Conservation (phyloP, 257 asterid species). For the Jaltomata sinuosa region DNA sequence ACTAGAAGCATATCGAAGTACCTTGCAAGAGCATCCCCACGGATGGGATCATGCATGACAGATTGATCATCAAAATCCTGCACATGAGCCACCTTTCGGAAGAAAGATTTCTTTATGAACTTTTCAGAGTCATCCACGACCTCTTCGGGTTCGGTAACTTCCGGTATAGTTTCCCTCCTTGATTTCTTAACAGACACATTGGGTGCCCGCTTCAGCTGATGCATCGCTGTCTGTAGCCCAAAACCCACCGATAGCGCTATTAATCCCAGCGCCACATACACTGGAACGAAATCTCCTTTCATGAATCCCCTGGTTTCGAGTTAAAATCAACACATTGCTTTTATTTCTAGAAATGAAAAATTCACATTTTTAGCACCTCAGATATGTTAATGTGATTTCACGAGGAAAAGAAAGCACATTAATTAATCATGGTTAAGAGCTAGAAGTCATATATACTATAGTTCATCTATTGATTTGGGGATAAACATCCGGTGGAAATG, state of each 20-base stretch:
- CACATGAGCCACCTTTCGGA: slow-evolving; percentile 30
- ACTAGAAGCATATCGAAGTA: background rate
- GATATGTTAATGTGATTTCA: no score
- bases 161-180: slow-evolving; percentile 25
- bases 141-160: slow-evolving; percentile 25
- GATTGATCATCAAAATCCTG: slow-evolving; percentile 16
- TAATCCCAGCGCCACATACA: slow-evolving; percentile 25
- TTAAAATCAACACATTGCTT: background rate
- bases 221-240: slow-evolving; percentile 12
- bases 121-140: slow-evolving; percentile 13
- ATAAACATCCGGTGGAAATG: background rate
- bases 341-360: background rate
- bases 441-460: background rate
- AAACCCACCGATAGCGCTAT: slow-evolving; percentile 6
- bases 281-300: slow-evolving; percentile 16
- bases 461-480: background rate
- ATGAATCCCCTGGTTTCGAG: background rate
- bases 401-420: no score
- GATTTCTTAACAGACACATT: slow-evolving; percentile 26
- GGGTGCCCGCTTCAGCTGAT: slow-evolving; percentile 17
- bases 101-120: slow-evolving; percentile 25
- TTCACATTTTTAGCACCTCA: background rate
- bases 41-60: slow-evolving; percentile 12
- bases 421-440: background rate
- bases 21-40: slow-evolving; percentile 13